phyloP scores from a whole-genome alignment of 2,329 filamentous ascomycete genomes.

The Monilinia aucupariae region DNA sequence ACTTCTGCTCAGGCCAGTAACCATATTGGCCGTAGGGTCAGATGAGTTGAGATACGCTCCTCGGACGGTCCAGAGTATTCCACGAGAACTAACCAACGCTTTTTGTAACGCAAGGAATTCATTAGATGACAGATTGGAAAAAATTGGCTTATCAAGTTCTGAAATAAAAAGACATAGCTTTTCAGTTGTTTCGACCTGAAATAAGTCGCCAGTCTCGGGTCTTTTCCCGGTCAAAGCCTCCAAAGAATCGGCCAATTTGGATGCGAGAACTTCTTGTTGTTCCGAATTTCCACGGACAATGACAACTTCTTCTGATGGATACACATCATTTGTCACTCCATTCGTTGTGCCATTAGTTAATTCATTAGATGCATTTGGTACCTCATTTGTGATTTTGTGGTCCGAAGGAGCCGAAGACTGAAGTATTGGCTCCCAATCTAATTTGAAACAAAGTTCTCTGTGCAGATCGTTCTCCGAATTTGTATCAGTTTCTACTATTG shows the following conservation, averaged over 20 bases:
- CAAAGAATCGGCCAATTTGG: slow-evolving; percentile 1
- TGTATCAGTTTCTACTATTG: slow-evolving; percentile 38
- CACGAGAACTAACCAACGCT: slow-evolving; percentile 37
- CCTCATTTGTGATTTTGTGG: slow-evolving; percentile 24
- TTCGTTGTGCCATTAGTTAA: background rate
- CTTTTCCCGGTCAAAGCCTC: slow-evolving; percentile 3
- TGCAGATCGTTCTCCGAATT: slow-evolving; percentile 31
- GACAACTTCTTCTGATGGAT: background rate
- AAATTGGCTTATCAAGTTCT: slow-evolving; percentile 37
- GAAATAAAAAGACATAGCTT: slow-evolving; percentile 44
- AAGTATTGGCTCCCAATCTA: slow-evolving; percentile 41
- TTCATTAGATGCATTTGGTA: background rate
- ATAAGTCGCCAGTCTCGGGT: slow-evolving; percentile 22
- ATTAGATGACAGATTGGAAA: slow-evolving; percentile 40
- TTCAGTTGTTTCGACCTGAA: slow-evolving; percentile 29
- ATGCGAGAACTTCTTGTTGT: background rate
- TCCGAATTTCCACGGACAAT: background rate
- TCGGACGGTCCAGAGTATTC: slow-evolving; percentile 46
- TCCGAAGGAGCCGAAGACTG: slow-evolving; percentile 28
- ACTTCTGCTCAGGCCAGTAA: slow-evolving; percentile 18
- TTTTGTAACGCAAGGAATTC: slow-evolving; percentile 42
- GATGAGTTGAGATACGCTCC: slow-evolving; percentile 38
- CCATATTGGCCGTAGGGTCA: slow-evolving; percentile 29
- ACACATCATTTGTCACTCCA: background rate
- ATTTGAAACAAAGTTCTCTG: slow-evolving; percentile 45